Base-by-base conservation (phyloP, 2,329 filamentous ascomycete genomes). In the Madurella mycetomatis region DNA sequence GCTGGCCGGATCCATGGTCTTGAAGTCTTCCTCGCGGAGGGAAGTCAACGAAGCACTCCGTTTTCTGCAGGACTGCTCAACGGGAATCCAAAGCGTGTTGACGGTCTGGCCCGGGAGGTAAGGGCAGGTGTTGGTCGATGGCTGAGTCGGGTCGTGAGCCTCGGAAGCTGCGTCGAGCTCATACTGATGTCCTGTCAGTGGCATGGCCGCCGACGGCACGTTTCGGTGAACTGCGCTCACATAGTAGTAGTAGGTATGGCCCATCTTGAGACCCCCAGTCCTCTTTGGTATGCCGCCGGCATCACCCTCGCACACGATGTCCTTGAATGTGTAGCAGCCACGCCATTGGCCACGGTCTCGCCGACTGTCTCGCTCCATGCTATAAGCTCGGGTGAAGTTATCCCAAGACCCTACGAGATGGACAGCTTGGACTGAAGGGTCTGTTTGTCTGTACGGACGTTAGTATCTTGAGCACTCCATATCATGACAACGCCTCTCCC, bases 221-320 rank as follows among this genome's bases (percentile, higher is more conserved):
- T 42, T 18, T 47, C 43, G 47, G 46, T 31, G 41, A 31, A 19
- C 46, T 37, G 46, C 43, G 79, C 88, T 73, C 76, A 95, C 90
- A 73, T 94, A 96, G 77, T 95, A 97, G 80, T 92, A 96, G 72
- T 96, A 96, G 15, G 87, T 94, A 56, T 87, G 84, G 43, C 92
- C 92, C 88, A 96, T 96, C 71, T 87, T 94, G 60, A 96, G 79
- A 49, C 88, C 92, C 54, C 91, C 91, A 62, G 82, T 82, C 64
- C 90, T 82, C 63, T 82, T 83, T 34, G 76, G 73, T 19, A 70
- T 71, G 49, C 73, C 77, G 62, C 76, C 70, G 47, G 76, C 69
- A 56, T 86, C 79, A 54, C 90, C 89, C 71, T 95, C 90, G 64
- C 86, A 90, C 64, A 90, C 84, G 66, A 95, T 94, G 69, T 94